These are phyloP conservation scores for Novymonas esmeraldas DNA, from an alignment of 208 protist species.

Conservation along the genomic window DNA sequence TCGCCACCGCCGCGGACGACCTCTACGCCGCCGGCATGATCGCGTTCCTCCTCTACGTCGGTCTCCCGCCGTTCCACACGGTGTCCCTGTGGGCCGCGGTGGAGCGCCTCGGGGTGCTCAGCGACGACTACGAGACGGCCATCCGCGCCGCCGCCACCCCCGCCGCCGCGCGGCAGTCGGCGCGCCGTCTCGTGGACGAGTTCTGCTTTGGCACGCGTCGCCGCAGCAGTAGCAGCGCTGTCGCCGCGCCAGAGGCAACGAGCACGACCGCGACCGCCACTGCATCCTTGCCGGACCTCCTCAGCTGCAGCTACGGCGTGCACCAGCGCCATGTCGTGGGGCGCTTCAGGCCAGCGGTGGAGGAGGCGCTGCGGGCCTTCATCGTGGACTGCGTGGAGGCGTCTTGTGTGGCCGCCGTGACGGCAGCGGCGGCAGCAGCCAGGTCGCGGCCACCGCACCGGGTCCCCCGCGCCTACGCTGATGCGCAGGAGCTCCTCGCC, in stretches of 20 bases:
- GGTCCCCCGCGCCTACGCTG: conserved; percentile 13
- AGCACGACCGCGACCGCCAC: neutral
- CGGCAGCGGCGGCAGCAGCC: too few relatives aligned
- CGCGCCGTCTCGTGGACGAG: conserved; percentile 19
- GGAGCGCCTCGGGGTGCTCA: conserved; percentile 26
- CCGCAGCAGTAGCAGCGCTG: too few relatives aligned
- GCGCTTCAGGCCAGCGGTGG: conserved; percentile 25
- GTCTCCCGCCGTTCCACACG: conserved; percentile 66
- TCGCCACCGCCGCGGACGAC: conserved; percentile 49
- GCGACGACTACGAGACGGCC: conserved; percentile 21
- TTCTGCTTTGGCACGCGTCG: conserved; percentile 31
- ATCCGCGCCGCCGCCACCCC: neutral
- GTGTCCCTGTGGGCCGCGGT: conserved; percentile 42
- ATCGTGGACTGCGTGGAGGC: conserved; percentile 50
- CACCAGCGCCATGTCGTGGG: conserved; percentile 15
- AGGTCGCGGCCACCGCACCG: neutral
- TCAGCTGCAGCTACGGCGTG: conserved; percentile 15
- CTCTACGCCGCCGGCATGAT: conserved; percentile 81
- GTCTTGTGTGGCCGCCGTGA: conserved; percentile 4
- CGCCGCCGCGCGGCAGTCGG: conserved; percentile 11
- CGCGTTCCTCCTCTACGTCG: conserved; percentile 45
- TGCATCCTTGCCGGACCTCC: neutral
- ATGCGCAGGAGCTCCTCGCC: conserved; percentile 33
- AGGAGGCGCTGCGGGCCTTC: conserved; percentile 30
- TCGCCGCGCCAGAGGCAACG: too few relatives aligned